Base-by-base conservation (phyloP, 208 protist species). In the Crithidia brevicula region DNA sequence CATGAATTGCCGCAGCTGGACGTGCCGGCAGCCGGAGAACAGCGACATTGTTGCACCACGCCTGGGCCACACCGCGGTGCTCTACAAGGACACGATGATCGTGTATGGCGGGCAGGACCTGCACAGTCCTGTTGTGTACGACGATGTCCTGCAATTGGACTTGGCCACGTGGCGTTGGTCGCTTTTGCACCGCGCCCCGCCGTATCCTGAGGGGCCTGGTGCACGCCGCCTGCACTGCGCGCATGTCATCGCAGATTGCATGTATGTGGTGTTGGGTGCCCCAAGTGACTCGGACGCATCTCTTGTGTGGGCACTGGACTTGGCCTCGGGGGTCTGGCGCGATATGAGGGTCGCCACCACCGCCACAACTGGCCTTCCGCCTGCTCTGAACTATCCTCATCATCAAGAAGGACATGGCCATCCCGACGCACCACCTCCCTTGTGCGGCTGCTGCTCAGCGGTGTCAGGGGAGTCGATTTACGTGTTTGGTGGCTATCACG, bases 251-350 rank as follows among this genome's bases (percentile, higher is more conserved):
- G 50, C 57, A 7, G 72, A 85, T 63, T 67, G 71, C 53, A 96
- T 96, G 91, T 96, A 93, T 47, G 83, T 94, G 8, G 23, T 94
- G 23, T 83, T 94, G 77, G 91, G 91, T 15, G 61, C 82, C 27
- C 58, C 74, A 13, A 63, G 50, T 28, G 30, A 54, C 51, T 67
- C 46, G 7, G 51, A 60, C 15, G 76, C 54, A 10, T 46, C 56
- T 0, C 45, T 28, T 20, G 67, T 89, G 30, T 96, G 86, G 87
- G 89, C 87, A 53, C 65, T 93, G 8, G 86, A 96, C 51, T 67
- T 96, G 22, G 0, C 50, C 33, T 74, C 65, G 6, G 50, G 79
- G 20, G 47, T 63, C 27, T 93, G 91, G 88, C 77, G 86, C 52
- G 49, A 58, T 18, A 79, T 93, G n/a, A n/a, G 47, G 10, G 40